These are phyloP conservation scores for Candida sanyaensis DNA, from an alignment of 1,139 yeast genomes.

Conservation along the genomic window DNA sequence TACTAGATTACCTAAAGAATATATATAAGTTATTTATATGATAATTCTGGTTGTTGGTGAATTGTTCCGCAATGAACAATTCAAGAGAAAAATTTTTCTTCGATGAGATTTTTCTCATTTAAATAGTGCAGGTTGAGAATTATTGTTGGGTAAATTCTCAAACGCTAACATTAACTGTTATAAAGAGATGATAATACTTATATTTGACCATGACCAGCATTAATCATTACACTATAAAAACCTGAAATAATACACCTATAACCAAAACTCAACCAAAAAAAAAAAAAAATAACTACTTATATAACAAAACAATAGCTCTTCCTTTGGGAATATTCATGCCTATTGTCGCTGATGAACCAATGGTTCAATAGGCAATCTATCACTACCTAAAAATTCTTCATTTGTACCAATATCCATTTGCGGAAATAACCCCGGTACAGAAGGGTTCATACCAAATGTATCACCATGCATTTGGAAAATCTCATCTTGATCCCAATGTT, in stretches of 20 bases:
- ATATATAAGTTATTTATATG: too few relatives aligned
- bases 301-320: not conserved
- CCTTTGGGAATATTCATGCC: not conserved
- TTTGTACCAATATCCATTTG: slow-evolving; percentile 29
- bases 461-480: slow-evolving; percentile 5
- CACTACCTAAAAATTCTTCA: slow-evolving; percentile 26
- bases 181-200: not conserved
- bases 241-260: not conserved
- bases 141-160: too few relatives aligned
- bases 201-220: not conserved
- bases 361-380: slow-evolving; percentile 34
- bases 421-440: slow-evolving; percentile 43
- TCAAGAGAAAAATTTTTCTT: too few relatives aligned
- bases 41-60: too few relatives aligned
- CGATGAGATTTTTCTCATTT: too few relatives aligned
- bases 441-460: slow-evolving; percentile 20
- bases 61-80: too few relatives aligned
- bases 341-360: slow-evolving; percentile 17
- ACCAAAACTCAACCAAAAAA: not conserved
- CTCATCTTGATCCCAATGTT: slow-evolving; percentile 6
- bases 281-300: not conserved
- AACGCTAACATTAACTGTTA: too few relatives aligned
- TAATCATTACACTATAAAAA: not conserved
- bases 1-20: too few relatives aligned
- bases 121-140: too few relatives aligned